Evolutionary conservation across 2,329 filamentous ascomycete species (phyloP).

Genomic region (Ilyonectria robusta): DNA sequence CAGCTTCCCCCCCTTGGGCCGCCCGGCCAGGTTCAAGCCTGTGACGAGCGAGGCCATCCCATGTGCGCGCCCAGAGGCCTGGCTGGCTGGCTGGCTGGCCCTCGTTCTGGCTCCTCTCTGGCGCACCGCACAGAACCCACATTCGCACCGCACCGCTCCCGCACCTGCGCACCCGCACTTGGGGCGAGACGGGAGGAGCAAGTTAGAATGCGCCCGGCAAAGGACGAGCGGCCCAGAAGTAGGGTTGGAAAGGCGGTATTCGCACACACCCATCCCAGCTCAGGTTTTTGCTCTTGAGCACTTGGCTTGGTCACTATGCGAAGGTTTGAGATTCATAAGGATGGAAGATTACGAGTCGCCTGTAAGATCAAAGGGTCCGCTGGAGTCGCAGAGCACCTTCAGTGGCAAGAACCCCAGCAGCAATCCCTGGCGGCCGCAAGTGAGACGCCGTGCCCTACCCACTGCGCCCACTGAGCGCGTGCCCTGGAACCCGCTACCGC

Average conservation of each 20-base stretch:
- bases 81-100: constrained; percentile 22
- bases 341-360: constrained; percentile 1
- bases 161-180: constrained; percentile 6
- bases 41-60: constrained; percentile 27
- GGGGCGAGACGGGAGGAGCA: constrained; percentile 8
- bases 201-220: constrained; percentile 28
- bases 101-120: constrained; percentile 17
- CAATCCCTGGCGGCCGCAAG: constrained; percentile 22
- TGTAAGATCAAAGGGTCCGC: constrained; percentile 12
- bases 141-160: constrained; percentile 26
- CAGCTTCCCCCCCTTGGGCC: constrained; percentile 24
- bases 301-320: too few relatives aligned
- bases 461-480: not conserved
- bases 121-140: constrained; percentile 29
- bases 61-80: constrained; percentile 17
- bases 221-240: constrained; percentile 16
- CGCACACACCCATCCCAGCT: constrained; percentile 15
- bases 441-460: constrained; percentile 8
- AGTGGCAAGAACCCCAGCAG: constrained; percentile 21
- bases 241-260: constrained; percentile 25
- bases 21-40: constrained; percentile 23
- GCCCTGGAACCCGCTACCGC: constrained; percentile 18
- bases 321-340: not conserved
- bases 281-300: constrained; percentile 1
- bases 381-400: not conserved